Percentiles rank a stretch among this genome's conserved stretches.
Conservation (phyloP, 768 basidiomycete species). For the Daedalea quercina region DNA sequence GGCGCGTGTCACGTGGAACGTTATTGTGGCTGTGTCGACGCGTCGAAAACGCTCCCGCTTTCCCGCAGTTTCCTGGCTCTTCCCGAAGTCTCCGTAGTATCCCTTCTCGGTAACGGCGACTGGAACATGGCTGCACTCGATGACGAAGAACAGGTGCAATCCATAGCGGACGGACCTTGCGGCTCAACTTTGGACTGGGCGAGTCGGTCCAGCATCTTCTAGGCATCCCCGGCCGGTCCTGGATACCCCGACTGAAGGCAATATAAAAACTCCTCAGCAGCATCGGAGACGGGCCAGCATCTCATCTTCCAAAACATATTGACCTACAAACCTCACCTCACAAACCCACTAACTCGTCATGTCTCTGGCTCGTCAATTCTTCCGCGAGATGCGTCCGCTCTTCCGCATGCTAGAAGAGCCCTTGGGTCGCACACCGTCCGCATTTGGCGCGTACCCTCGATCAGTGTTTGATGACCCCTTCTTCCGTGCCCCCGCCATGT, state of each 20-base stretch:
- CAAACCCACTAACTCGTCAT: conserved; percentile 5
- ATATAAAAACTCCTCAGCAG: background rate
- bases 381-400: conserved; percentile 68
- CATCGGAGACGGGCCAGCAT: background rate
- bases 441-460: conserved; percentile 20
- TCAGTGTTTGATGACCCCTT: conserved; percentile 47
- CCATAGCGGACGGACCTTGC: no score
- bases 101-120: no score
- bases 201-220: background rate
- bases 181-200: no score
- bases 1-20: no score
- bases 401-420: conserved; percentile 77
- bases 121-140: no score
- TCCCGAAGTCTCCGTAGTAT: no score
- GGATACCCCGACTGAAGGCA: background rate
- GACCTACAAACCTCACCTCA: background rate
- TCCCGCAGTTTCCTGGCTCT: no score
- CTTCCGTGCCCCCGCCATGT: conserved; percentile 24
- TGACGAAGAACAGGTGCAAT: no score
- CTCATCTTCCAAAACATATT: background rate
- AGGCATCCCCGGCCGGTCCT: background rate
- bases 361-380: conserved; percentile 24
- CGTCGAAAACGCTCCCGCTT: no score
- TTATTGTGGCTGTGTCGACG: no score
- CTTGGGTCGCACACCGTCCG: conserved; percentile 31